Evolutionary conservation across 23 red algal genomes (phyloP), one percentile per base, ranked within the genome.

Genomic region (Agarophyton chilense): DNA sequence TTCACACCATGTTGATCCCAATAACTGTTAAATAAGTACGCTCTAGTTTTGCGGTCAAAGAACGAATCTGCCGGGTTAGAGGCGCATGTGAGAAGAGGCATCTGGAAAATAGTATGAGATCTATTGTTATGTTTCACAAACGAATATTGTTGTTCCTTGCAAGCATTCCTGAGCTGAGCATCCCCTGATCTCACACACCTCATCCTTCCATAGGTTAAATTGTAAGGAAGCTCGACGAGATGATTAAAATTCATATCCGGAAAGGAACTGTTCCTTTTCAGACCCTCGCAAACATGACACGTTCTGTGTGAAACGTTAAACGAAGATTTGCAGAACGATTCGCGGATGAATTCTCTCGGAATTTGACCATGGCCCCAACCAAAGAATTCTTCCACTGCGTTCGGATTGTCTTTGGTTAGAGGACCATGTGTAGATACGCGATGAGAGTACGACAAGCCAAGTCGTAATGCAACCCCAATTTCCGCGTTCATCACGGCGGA

Each of bases 381-480:
- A 49, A 91, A 91, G 62, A 91, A 91, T 39, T 68, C 55, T 81
- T 91, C 88, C 39, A 91, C 88, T 14, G 74, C 74, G 42, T 82
- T 70, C 1, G 32, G 58, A 42, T 91, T 75, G 17, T 46, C 42
- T 72, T 21, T 64, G 2, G 76, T 53, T 21, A 91, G 44, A 19
- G 33, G 44, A 7, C 76, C 75, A 82, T 82, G 67, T 2, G 41
- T 29, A 3, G 88, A 60, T 10, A 53, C 58, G 17, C 88, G 88
- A 43, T 91, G 88, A 2, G 88, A 54, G 57, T 91, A 91, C 0
- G 88, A 51, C 12, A 91, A 54, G 14, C 88, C 88, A 12, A 91
- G 45, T 21, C 77, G 88, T 47, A 91, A 61, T n/a, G 88, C 88
- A 0, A 61, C 63, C n/a, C 56, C 76, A 44, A 91, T 56, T 51